These are phyloP conservation scores for Rhynchosporium secalis DNA, from an alignment of 2,329 filamentous ascomycete genomes.

Conservation along the genomic window DNA sequence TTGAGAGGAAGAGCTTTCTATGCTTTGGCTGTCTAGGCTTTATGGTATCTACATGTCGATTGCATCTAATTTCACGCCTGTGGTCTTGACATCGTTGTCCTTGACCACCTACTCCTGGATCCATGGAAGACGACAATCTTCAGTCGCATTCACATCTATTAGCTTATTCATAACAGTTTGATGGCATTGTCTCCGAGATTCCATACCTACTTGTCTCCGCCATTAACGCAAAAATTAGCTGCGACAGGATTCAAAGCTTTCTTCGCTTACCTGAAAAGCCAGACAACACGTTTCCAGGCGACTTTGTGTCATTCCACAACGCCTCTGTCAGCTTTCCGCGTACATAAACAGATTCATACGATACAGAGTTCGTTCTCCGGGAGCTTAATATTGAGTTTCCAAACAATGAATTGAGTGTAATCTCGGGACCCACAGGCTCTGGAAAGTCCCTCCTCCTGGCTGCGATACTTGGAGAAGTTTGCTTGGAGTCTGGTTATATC, in stretches of 20 bases:
- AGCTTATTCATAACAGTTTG: slow-evolving; percentile 68
- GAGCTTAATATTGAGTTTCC: slow-evolving; percentile 67
- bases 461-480: slow-evolving; percentile 72
- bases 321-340: slow-evolving; percentile 65
- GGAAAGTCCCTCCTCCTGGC: slow-evolving; percentile 75
- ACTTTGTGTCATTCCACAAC: slow-evolving; percentile 62
- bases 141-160: slow-evolving; percentile 75
- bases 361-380: slow-evolving; percentile 63
- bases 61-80: slow-evolving; percentile 68
- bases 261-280: slow-evolving; percentile 64
- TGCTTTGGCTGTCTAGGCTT: slow-evolving; percentile 53
- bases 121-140: slow-evolving; percentile 63
- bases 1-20: slow-evolving; percentile 64
- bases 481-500: slow-evolving; percentile 63
- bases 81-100: slow-evolving; percentile 69
- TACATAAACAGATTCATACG: not conserved
- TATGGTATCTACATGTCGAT: slow-evolving; percentile 26
- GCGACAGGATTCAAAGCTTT: slow-evolving; percentile 69
- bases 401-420: slow-evolving; percentile 64
- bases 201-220: slow-evolving; percentile 69
- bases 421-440: slow-evolving; percentile 73
- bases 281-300: slow-evolving; percentile 52
- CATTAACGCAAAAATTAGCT: slow-evolving; percentile 70
- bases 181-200: slow-evolving; percentile 65
- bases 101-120: slow-evolving; percentile 66